These are phyloP conservation scores for Xerocomus minutiporus DNA, from an alignment of 1,284 basidiomycete species.

Conservation along the genomic window DNA sequence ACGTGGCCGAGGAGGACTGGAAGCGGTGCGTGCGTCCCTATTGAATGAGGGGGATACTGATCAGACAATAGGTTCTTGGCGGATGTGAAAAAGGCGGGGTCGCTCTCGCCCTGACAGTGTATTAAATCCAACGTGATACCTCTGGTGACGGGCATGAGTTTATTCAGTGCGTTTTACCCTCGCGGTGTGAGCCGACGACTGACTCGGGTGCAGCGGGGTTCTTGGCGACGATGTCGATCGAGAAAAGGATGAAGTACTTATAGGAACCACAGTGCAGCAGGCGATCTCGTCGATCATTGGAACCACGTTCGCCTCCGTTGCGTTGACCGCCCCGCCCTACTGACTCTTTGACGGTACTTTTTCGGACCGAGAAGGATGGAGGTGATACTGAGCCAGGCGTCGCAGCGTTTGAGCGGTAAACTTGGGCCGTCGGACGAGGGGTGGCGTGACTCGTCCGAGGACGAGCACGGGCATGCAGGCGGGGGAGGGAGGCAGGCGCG, in stretches of 20 bases:
- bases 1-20: slow-evolving; percentile 32
- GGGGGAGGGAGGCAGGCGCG: not conserved
- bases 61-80: slow-evolving; percentile 20
- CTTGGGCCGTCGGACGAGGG: slow-evolving; percentile 18
- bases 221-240: slow-evolving; percentile 20
- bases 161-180: slow-evolving; percentile 16
- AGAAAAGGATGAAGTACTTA: slow-evolving; percentile 23
- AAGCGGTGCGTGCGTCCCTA: slow-evolving; percentile 17
- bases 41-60: not conserved
- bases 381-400: slow-evolving; percentile 25
- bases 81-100: slow-evolving; percentile 27
- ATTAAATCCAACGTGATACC: slow-evolving; percentile 29
- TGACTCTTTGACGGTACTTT: slow-evolving; percentile 26
- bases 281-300: slow-evolving; percentile 33
- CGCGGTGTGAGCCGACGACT: too few species aligned
- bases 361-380: slow-evolving; percentile 33
- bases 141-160: slow-evolving; percentile 15
- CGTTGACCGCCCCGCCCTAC: not conserved
- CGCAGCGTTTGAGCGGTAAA: slow-evolving; percentile 28
- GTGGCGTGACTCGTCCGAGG: slow-evolving; percentile 1
- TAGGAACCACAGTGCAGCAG: slow-evolving; percentile 26
- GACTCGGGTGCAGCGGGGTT: slow-evolving; percentile 14
- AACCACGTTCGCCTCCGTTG: slow-evolving; percentile 23
- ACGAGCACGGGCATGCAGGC: not conserved
- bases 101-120: slow-evolving; percentile 24